Evolutionary conservation across 2,329 filamentous ascomycete species (phyloP).

Genomic region (Cordyceps pruinosa): DNA sequence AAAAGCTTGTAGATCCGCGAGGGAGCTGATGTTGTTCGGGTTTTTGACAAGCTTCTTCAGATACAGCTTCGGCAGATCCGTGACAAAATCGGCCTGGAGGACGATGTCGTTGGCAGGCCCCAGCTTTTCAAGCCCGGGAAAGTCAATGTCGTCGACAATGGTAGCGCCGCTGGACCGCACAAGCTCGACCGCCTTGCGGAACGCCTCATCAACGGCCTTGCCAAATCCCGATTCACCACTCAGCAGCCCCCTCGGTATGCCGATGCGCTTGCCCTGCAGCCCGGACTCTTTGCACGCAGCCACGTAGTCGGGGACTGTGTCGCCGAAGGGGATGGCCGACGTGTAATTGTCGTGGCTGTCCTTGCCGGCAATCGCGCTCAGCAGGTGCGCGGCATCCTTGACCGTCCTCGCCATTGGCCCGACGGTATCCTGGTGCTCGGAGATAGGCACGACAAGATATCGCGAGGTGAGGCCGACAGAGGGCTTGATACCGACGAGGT

Average conservation of each 20-base stretch:
- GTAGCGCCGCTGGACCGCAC: slow-evolving; percentile 50
- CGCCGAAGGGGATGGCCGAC: slow-evolving; percentile 50
- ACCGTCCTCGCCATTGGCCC: slow-evolving; percentile 57
- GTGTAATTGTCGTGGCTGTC: slow-evolving; percentile 57
- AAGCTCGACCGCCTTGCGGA: slow-evolving; percentile 45
- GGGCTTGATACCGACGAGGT: slow-evolving; percentile 61
- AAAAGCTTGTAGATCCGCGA: slow-evolving; percentile 44
- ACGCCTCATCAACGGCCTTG: slow-evolving; percentile 35
- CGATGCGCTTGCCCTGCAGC: slow-evolving; percentile 53
- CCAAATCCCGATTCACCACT: slow-evolving; percentile 12
- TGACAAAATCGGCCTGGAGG: slow-evolving; percentile 50
- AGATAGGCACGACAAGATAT: slow-evolving; percentile 58
- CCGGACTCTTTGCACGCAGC: slow-evolving; percentile 47
- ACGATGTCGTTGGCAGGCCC: slow-evolving; percentile 34
- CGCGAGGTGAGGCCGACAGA: slow-evolving; percentile 59
- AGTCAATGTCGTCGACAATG: slow-evolving; percentile 50
- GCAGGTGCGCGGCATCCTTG: slow-evolving; percentile 52
- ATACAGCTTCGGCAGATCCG: slow-evolving; percentile 44
- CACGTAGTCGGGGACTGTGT: slow-evolving; percentile 51
- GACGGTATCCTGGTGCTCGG: slow-evolving; percentile 54
- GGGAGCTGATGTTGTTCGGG: slow-evolving; percentile 42
- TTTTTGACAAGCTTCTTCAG: slow-evolving; percentile 47
- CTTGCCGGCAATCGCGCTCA: slow-evolving; percentile 56
- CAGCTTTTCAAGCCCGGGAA: slow-evolving; percentile 34
- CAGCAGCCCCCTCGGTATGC: slow-evolving; percentile 50